Conservation (phyloP, 768 basidiomycete species). For the Suillus luteus region DNA sequence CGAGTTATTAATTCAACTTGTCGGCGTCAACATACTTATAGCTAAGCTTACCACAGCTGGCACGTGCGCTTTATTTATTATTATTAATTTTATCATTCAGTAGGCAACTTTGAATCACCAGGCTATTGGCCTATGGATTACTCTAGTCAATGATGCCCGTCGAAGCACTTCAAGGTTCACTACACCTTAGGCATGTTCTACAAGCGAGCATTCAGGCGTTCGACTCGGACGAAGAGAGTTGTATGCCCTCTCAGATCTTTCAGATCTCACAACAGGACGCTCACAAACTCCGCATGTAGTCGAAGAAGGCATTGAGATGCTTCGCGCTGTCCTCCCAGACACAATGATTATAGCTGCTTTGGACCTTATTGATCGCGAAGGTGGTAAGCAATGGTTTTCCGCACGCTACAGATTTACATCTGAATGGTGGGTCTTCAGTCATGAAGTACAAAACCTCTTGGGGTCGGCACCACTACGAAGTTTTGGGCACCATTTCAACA, state of each 20-base stretch:
- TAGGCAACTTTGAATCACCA: background rate
- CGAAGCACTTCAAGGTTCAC: conserved; percentile 13
- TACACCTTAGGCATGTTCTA: conserved; percentile 26
- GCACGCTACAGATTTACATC: background rate
- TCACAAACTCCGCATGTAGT: conserved; percentile 29
- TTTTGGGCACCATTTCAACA: conserved; percentile 63
- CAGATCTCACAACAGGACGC: background rate
- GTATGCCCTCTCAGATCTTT: conserved; percentile 26
- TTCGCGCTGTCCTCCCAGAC: conserved; percentile 63
- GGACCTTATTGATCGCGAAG: conserved; percentile 72
- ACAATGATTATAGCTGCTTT: conserved; percentile 67
- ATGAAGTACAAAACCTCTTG: conserved; percentile 59
- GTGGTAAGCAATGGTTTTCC: conserved; percentile 45
- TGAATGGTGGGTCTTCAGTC: conserved; percentile 41
- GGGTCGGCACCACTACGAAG: conserved; percentile 64
- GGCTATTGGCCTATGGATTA: background rate
- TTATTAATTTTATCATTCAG: no score
- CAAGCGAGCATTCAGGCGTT: conserved; percentile 38
- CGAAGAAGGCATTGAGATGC: conserved; percentile 56
- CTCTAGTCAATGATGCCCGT: background rate
- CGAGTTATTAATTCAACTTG: no score
- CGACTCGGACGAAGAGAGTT: conserved; percentile 25
- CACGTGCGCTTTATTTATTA: no score
- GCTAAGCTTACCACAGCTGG: no score
- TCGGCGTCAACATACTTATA: no score